These are phyloP conservation scores for Calonectria multiphialidica DNA, from an alignment of 2,329 filamentous ascomycete genomes.

Conservation along the genomic window DNA sequence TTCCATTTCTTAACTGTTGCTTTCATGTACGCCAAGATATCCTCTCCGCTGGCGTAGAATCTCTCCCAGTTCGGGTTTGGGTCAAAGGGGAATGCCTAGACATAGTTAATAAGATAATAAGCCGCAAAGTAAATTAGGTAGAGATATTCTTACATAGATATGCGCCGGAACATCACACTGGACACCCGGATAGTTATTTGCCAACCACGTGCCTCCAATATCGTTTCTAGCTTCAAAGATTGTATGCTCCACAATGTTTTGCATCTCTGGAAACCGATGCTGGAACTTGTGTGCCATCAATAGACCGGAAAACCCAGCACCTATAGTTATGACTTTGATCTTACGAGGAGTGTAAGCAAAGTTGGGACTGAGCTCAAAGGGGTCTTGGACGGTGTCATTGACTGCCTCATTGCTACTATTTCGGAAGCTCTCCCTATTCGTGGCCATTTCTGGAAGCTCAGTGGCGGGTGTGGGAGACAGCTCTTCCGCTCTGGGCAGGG, in stretches of 20 bases:
- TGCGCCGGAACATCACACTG: constrained; percentile 38
- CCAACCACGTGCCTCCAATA: constrained; percentile 50
- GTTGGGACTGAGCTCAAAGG: constrained; percentile 42
- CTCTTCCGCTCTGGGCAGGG: not conserved
- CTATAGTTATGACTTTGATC: constrained; percentile 50
- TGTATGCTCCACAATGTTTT: constrained; percentile 40
- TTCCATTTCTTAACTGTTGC: constrained; percentile 57
- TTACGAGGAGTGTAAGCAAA: constrained; percentile 46
- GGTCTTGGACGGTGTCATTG: constrained; percentile 33
- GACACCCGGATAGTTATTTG: constrained; percentile 43
- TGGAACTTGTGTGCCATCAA: constrained; percentile 52
- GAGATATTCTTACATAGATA: constrained; percentile 27
- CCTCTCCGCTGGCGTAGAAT: constrained; percentile 67
- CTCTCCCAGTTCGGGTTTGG: constrained; percentile 71
- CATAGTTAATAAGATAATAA: not conserved
- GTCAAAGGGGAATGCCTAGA: constrained; percentile 60
- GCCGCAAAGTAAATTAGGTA: too few species aligned
- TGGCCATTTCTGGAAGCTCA: constrained; percentile 32
- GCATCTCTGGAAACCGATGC: constrained; percentile 48
- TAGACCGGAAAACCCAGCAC: constrained; percentile 48
- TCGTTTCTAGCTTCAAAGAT: constrained; percentile 47
- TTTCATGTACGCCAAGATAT: constrained; percentile 69
- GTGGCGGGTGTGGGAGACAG: constrained; percentile 26
- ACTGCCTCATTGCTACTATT: not conserved
- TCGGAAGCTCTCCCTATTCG: not conserved